Percentiles rank a stretch among this genome's conserved stretches.
These are phyloP conservation scores for Gillenia trifoliata DNA, from an alignment of 306 rosid species.

Conservation along the genomic window DNA sequence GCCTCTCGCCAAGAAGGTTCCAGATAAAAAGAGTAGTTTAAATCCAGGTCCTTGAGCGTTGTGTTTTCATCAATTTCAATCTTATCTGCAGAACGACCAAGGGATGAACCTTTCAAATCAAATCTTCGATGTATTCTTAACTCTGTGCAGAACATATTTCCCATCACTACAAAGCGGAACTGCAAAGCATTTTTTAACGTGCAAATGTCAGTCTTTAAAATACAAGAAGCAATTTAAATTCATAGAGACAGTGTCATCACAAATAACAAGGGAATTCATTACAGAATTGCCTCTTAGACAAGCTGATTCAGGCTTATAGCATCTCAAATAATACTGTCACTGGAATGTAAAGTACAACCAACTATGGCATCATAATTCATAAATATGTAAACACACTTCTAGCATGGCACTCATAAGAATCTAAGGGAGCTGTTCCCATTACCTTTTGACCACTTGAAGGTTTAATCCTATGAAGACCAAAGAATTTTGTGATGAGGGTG, in stretches of 20 bases:
- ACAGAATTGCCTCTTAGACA: conserved; percentile 10
- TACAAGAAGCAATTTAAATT: conserved; percentile 3
- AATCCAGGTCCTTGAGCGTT: conserved; percentile 93
- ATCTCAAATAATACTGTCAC: conserved; percentile 4
- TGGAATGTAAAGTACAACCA: not conserved
- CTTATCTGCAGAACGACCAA: conserved; percentile 95
- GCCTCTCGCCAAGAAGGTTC: conserved; percentile 95
- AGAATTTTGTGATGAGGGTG: conserved; percentile 87
- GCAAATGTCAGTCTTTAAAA: conserved; percentile 25
- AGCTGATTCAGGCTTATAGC: conserved; percentile 4
- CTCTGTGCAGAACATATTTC: conserved; percentile 99
- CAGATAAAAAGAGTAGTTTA: conserved; percentile 76
- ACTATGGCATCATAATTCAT: not conserved
- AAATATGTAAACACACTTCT: conserved; percentile 6
- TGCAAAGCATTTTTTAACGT: conserved; percentile 36
- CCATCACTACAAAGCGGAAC: conserved; percentile 99
- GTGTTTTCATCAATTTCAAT: conserved; percentile 97
- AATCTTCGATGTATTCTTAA: conserved; percentile 90
- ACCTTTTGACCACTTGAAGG: conserved; percentile 99
- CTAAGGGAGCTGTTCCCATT: conserved; percentile 12
- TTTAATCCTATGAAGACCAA: conserved; percentile 96
- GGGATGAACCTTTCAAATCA: conserved; percentile 95
- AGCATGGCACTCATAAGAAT: not conserved
- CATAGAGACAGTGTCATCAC: conserved; percentile 4
- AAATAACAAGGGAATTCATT: not conserved